Evolutionary conservation across 768 basidiomycete genomes (phyloP).

Genomic region (Boletus pseudo-olivaceus): DNA sequence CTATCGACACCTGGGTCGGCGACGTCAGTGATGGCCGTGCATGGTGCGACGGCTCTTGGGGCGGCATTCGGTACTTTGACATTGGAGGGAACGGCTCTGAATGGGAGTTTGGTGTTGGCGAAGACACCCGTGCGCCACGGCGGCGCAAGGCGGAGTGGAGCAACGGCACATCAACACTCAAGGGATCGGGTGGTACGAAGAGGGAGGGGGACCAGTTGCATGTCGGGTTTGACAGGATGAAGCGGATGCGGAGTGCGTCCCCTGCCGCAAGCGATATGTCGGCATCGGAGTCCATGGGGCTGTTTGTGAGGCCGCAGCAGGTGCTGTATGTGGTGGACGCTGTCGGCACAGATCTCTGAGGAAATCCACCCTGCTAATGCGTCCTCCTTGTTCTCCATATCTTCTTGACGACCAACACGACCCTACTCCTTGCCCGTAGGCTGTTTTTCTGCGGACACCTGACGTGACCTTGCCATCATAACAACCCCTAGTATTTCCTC

Average conservation of each 20-base stretch:
- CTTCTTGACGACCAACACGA: constrained; percentile 12
- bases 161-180: constrained; percentile 37
- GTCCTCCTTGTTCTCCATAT: background rate
- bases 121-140: constrained; percentile 32
- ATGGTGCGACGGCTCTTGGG: constrained; percentile 85
- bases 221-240: constrained; percentile 38
- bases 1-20: constrained; percentile 51
- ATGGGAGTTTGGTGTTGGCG: constrained; percentile 58
- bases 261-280: constrained; percentile 61
- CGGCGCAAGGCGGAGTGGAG: constrained; percentile 24
- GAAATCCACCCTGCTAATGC: background rate
- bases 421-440: background rate
- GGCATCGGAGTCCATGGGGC: constrained; percentile 60
- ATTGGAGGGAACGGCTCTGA: constrained; percentile 55
- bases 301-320: constrained; percentile 84
- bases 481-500: constrained; percentile 9
- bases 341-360: constrained; percentile 60
- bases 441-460: constrained; percentile 6
- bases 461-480: constrained; percentile 10
- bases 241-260: constrained; percentile 65
- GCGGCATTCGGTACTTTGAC: constrained; percentile 81
- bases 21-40: constrained; percentile 58
- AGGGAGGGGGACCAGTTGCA: constrained; percentile 55
- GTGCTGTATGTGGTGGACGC: constrained; percentile 87
- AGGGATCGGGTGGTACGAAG: constrained; percentile 38